phyloP scores from a whole-genome alignment of 768 basidiomycete genomes.

The Suillus brevipes region DNA sequence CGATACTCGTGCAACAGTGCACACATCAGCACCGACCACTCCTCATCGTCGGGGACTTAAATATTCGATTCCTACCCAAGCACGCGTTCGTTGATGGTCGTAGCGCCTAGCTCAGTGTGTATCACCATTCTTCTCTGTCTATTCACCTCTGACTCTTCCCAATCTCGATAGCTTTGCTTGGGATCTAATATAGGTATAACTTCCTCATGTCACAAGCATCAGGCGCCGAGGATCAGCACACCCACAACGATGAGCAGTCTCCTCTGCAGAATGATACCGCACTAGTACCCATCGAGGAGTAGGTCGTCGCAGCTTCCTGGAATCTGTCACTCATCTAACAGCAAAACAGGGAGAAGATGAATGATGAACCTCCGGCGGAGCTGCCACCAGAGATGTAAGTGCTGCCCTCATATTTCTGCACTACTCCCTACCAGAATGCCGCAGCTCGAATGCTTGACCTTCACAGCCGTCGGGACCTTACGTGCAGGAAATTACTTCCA shows the following conservation, averaged over 20 bases:
- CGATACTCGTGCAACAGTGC: no score
- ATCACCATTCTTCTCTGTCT: background rate
- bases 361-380: background rate
- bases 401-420: no score
- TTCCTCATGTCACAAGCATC: constrained; percentile 29
- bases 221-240: background rate
- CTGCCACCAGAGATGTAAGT: background rate
- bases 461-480: no score
- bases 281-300: background rate
- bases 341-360: constrained; percentile 23
- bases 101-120: background rate
- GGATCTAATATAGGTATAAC: background rate
- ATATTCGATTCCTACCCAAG: background rate
- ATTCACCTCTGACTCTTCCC: background rate
- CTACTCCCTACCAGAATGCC: no score
- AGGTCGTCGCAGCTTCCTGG: background rate
- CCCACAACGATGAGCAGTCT: background rate
- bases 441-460: no score
- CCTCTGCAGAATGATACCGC: background rate
- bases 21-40: no score
- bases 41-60: no score
- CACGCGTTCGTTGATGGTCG: background rate
- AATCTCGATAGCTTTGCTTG: background rate
- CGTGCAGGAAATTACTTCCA: background rate
- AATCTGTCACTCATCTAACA: background rate